Evolutionary conservation across 441 rosid species (phyloP), one percentile per base, ranked within the genome.

Genomic region (Theobroma grandiflorum): DNA sequence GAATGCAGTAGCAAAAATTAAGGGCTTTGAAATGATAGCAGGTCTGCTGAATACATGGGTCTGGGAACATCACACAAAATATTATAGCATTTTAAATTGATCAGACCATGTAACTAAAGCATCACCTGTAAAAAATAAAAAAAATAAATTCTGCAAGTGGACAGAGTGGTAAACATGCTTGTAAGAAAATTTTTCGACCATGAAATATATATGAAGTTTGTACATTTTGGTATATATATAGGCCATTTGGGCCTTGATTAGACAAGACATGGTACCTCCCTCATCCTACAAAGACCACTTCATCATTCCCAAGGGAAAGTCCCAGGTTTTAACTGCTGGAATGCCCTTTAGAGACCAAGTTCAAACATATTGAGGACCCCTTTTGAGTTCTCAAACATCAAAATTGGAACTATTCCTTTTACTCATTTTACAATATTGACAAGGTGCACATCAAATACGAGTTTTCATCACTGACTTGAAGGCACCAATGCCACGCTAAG

Each of bases 1-100:
- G 87, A 96, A 95, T 63, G 94, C 95, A 76, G 97, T 93, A 31
- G 99, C 98, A 72, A 96, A 96, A 15, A 93, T 93, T 72, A 96
- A 84, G 53, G 99, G 95, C 82, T 89, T 89, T 0, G 97, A 84
- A 82, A 95, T 85, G 73, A 85, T 74, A 53, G 88, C 82, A 58
- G 94, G 88, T 86, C 98, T 93, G 81, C 86, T 73, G 74, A 80
- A 95, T 80, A 96, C 95, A 33, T 96, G 98, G 59, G 83, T 91
- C 99, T 96, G 94, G 73, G 49, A 79, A 88, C 71, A 52, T 64
- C 78, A 75, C 20, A 61, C 55, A 73, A 26, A 81, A 58, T 45
- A 2, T 62, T 62, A 66, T 49, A 66, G 35, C 59, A n/a, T 31
- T 76, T 76, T 18, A 63, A 26, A 50, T 18, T 63, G 3, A 63